A percentile compares a stretch with the other conserved stretches of the same genome.
These are phyloP conservation scores for Exsudoporus floridanus DNA, from an alignment of 1,284 basidiomycete species.

Conservation along the genomic window DNA sequence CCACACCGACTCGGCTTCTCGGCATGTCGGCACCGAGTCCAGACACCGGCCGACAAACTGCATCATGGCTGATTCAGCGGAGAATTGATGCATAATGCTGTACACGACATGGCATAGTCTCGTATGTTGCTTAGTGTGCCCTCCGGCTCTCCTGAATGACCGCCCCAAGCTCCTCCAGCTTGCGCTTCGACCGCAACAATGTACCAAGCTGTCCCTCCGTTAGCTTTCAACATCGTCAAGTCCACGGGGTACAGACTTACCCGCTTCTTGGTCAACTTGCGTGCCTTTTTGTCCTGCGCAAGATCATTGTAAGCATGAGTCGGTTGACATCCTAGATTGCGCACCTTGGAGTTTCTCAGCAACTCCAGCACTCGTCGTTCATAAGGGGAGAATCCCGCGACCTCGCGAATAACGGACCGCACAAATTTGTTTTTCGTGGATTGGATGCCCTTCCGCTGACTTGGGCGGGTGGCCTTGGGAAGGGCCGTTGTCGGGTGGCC, in stretches of 20 bases:
- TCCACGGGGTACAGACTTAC: constrained; percentile 52
- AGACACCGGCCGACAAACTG: not conserved
- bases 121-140: constrained; percentile 57
- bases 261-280: constrained; percentile 97
- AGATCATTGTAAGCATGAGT: not conserved
- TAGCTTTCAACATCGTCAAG: not conserved
- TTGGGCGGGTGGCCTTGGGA: constrained; percentile 76
- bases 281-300: constrained; percentile 91
- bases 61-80: constrained; percentile 28
- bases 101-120: no score
- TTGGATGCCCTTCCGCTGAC: constrained; percentile 89
- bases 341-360: constrained; percentile 96
- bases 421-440: constrained; percentile 89
- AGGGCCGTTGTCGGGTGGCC: constrained; percentile 92
- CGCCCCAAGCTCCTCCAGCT: constrained; percentile 89
- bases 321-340: constrained; percentile 18
- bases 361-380: constrained; percentile 99
- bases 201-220: constrained; percentile 75
- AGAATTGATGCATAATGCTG: not conserved
- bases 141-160: constrained; percentile 92
- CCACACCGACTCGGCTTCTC: constrained; percentile 18
- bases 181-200: constrained; percentile 93
- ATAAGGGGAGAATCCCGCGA: constrained; percentile 97
- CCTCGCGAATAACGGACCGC: constrained; percentile 89
- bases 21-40: constrained; percentile 5